Base-by-base conservation (phyloP, 257 asterid genomes). In the Jasminum sambac region DNA sequence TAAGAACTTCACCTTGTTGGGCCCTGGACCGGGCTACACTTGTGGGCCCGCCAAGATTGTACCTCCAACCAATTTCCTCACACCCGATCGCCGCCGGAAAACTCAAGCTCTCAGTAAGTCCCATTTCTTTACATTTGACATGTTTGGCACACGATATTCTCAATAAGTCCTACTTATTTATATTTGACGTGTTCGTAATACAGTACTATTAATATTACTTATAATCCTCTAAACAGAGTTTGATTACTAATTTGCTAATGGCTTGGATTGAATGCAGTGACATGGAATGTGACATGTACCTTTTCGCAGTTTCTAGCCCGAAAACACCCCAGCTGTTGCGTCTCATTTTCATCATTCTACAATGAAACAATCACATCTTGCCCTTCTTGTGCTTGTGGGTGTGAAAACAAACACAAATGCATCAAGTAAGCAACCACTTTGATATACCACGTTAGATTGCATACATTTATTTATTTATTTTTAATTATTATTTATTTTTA, bases 21-120 rank as follows among this genome's bases (percentile, higher is more conserved):
- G 91, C 61, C 94, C 96, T 1, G 90, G 91, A 36, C 89, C 88
- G 1, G 96, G 96, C 0, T 90, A 90, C 68, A 90, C 92, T 63
- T 87, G 96, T 73, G 96, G 95, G 60, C 95, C 92, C 5, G 95
- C 96, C 2, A 87, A 90, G 83, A 39, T 84, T 36, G 94, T 87
- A 48, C 93, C 91, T 43, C 82, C 91, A 0, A 89, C 94, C 0
- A 84, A 81, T 30, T 89, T 87, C 63, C 88, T 85, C 73, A 83
- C 95, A 3, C 50, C 92, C 21, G 96, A 90, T 72, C 86, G 83
- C 5, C 86, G 96, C 6, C 78, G 96, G 58, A 87, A 83, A 64
- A 90, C 95, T 57, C 95, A 90, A 66, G 88, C 92, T 11, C 69
- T 90, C 55, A 90, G 96, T 88, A 82, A 75, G 95, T 70, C 5